Evolutionary conservation across 345 rosid species (phyloP).

Genomic region (Populus deltoides): DNA sequence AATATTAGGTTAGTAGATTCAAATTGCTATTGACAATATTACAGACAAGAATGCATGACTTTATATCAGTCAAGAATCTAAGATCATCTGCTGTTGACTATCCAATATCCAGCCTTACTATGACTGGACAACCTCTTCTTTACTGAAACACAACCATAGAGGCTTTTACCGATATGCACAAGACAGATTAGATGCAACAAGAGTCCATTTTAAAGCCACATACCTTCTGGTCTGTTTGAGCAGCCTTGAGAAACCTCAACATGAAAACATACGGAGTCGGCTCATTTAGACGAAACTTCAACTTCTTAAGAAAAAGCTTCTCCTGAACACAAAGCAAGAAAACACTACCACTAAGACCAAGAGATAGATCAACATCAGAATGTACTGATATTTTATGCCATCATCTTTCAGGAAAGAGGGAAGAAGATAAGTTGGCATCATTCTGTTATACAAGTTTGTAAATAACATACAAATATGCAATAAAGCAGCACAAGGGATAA

Average conservation of each 20-base stretch:
- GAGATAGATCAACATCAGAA: neutral
- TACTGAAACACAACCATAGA: neutral
- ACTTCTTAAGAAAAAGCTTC: conserved; percentile 60
- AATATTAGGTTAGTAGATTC: neutral
- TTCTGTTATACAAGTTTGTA: neutral
- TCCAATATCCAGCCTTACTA: neutral
- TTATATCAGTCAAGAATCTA: neutral
- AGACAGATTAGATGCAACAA: neutral
- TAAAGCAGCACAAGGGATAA: neutral
- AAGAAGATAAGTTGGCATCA: neutral
- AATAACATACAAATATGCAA: neutral
- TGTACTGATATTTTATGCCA: neutral
- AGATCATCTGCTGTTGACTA: neutral
- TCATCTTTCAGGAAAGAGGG: neutral
- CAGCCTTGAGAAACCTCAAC: conserved; percentile 93
- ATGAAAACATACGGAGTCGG: conserved; percentile 92
- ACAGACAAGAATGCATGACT: neutral
- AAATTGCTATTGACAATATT: neutral
- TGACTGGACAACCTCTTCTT: neutral
- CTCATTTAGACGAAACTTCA: conserved; percentile 79
- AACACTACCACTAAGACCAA: neutral
- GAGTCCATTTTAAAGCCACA: conserved; percentile 4
- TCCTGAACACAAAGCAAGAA: conserved; percentile 53
- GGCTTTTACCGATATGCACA: neutral
- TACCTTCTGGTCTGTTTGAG: conserved; percentile 76